Percentiles rank a stretch among this genome's conserved stretches.
These are phyloP conservation scores for Trichophyton verrucosum DNA, from an alignment of 2,329 filamentous ascomycete genomes.

Conservation along the genomic window DNA sequence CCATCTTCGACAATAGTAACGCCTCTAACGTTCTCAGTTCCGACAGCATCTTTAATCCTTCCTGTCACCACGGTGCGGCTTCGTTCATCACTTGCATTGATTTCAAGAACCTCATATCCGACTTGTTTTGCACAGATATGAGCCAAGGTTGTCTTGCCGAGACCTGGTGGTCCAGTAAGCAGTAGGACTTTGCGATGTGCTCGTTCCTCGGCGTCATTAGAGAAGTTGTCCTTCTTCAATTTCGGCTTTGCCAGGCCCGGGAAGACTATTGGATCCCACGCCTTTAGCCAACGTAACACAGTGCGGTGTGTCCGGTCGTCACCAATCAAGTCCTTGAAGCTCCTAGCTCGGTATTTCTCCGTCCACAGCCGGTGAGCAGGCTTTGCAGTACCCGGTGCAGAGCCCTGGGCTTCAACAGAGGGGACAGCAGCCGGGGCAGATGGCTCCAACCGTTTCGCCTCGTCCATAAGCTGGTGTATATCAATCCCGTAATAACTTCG, in stretches of 20 bases:
- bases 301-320: constrained; percentile 87
- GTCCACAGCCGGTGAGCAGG: constrained; percentile 58
- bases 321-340: constrained; percentile 85
- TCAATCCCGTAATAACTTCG: constrained; percentile 81
- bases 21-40: constrained; percentile 81
- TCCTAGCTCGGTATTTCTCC: constrained; percentile 87
- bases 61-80: constrained; percentile 82
- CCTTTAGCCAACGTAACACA: constrained; percentile 85
- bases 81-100: constrained; percentile 94
- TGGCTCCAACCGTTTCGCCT: constrained; percentile 50
- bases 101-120: constrained; percentile 91
- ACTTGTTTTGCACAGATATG: constrained; percentile 93
- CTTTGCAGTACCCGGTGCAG: constrained; percentile 10
- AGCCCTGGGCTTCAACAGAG: constrained; percentile 22
- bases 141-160: constrained; percentile 91
- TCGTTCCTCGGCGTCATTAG: constrained; percentile 51
- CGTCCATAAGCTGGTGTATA: constrained; percentile 69
- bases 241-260: constrained; percentile 57
- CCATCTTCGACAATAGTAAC: constrained; percentile 38
- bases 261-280: constrained; percentile 88
- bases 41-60: constrained; percentile 78
- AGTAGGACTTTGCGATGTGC: constrained; percentile 78
- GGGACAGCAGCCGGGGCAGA: constrained; percentile 21
- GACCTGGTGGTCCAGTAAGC: constrained; percentile 77
- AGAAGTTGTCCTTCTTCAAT: constrained; percentile 25